A percentile compares a stretch with the other conserved stretches of the same genome.
Conservation (phyloP, 2,329 filamentous ascomycete genomes). For the Exophiala aquamarina region DNA sequence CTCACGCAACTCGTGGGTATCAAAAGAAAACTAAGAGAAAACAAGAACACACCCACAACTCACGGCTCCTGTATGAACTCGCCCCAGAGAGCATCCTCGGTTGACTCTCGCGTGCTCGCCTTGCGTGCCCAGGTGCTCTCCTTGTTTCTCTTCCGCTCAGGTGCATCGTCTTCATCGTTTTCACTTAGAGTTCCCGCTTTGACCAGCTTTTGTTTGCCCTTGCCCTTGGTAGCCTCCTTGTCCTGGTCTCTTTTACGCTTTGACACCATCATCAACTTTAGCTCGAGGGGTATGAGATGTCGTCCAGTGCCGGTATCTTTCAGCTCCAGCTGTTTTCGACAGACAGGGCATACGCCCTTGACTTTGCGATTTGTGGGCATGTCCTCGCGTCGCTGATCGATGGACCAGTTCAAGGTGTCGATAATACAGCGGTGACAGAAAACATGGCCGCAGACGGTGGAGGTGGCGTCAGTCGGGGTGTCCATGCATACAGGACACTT, state of each 20-base stretch:
- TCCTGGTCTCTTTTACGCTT: background rate
- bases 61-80: constrained; percentile 9
- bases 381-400: constrained; percentile 47
- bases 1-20: constrained; percentile 13
- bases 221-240: constrained; percentile 19
- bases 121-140: constrained; percentile 8
- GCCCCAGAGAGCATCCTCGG: constrained; percentile 18
- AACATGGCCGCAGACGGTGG: constrained; percentile 61
- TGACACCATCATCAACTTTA: constrained; percentile 20
- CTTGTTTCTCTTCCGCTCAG: constrained; percentile 8
- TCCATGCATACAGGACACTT: constrained; percentile 67
- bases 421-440: constrained; percentile 65
- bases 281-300: constrained; percentile 24
- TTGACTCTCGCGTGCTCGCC: constrained; percentile 8
- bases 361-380: constrained; percentile 31
- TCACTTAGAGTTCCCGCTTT: constrained; percentile 19
- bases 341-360: constrained; percentile 46
- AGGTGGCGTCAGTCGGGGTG: constrained; percentile 58
- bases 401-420: constrained; percentile 58
- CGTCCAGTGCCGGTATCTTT: constrained; percentile 35
- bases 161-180: constrained; percentile 14
- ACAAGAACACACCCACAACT: background rate
- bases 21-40: constrained; percentile 3
- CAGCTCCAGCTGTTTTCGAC: constrained; percentile 41
- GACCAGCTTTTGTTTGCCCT: constrained; percentile 20